These are phyloP conservation scores for Candida ulmi DNA, from an alignment of 805 yeast genomes.

Conservation along the genomic window DNA sequence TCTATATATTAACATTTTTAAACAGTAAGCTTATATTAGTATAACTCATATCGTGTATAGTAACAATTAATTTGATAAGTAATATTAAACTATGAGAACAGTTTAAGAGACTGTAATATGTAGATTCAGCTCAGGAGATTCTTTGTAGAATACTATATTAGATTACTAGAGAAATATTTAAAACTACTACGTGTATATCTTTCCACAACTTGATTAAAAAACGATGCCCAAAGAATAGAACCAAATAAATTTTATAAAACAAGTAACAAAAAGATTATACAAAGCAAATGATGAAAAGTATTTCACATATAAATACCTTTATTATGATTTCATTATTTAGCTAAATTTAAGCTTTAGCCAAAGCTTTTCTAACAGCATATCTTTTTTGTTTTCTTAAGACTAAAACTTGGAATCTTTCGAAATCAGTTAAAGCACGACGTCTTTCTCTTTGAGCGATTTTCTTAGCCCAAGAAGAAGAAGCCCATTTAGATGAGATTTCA, in stretches of 20 bases:
- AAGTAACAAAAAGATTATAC: constrained; percentile 10
- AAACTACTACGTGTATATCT: neutral
- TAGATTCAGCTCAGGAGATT: too few relatives aligned
- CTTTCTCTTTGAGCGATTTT: constrained; percentile 92
- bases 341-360: constrained; percentile 76
- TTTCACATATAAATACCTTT: constrained; percentile 20
- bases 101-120: too few relatives aligned
- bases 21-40: too few relatives aligned
- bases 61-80: too few relatives aligned
- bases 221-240: neutral
- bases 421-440: constrained; percentile 91
- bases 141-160: too few relatives aligned
- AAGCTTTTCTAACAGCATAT: constrained; percentile 91
- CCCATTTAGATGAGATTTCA: constrained; percentile 86
- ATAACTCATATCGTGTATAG: too few relatives aligned
- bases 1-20: too few relatives aligned
- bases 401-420: constrained; percentile 99
- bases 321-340: constrained; percentile 3
- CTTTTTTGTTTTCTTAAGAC: constrained; percentile 97
- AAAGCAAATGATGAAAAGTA: constrained; percentile 3
- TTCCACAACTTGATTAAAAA: neutral
- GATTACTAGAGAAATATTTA: too few relatives aligned
- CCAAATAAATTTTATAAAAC: constrained; percentile 7
- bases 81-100: too few relatives aligned
- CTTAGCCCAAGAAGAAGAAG: constrained; percentile 94